phyloP scores from a whole-genome alignment of 2,329 filamentous ascomycete species.

The Triangularia setosa region DNA sequence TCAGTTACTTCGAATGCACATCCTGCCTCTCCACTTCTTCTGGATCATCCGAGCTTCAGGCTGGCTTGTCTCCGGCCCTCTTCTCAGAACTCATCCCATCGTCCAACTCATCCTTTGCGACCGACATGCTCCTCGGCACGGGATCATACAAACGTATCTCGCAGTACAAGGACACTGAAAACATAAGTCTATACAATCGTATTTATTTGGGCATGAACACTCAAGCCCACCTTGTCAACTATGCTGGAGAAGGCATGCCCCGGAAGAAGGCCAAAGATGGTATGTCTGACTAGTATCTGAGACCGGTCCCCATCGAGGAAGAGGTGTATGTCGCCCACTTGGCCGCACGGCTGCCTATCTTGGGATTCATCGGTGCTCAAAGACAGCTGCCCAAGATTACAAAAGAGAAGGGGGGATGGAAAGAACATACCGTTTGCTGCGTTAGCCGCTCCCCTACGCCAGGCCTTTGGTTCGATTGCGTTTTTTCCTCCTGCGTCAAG shows the following conservation, averaged over 20 bases:
- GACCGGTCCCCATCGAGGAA: background rate
- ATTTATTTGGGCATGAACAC: background rate
- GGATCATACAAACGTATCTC: background rate
- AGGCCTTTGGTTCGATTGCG: too few species aligned
- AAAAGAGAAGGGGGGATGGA: background rate
- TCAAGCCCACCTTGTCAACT: background rate
- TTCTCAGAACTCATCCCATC: background rate
- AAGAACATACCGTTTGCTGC: too few species aligned
- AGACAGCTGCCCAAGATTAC: background rate
- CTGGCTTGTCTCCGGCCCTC: background rate
- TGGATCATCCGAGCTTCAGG: background rate
- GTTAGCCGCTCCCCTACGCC: too few species aligned
- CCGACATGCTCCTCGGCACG: constrained; percentile 2
- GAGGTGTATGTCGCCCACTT: constrained; percentile 2
- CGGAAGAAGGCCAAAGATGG: background rate
- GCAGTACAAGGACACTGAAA: background rate
- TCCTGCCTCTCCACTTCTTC: constrained; percentile 2
- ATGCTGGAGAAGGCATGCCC: background rate
- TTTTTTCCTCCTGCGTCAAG: too few species aligned
- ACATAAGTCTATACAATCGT: background rate
- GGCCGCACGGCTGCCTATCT: constrained; percentile 4
- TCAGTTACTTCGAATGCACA: background rate
- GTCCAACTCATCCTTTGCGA: background rate
- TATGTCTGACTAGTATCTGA: background rate
- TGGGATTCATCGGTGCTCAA: constrained; percentile 6